A percentile compares a stretch with the other conserved stretches of the same genome.
Conservation (phyloP, 768 basidiomycete genomes). For the Macrolepiota fuliginosa region DNA sequence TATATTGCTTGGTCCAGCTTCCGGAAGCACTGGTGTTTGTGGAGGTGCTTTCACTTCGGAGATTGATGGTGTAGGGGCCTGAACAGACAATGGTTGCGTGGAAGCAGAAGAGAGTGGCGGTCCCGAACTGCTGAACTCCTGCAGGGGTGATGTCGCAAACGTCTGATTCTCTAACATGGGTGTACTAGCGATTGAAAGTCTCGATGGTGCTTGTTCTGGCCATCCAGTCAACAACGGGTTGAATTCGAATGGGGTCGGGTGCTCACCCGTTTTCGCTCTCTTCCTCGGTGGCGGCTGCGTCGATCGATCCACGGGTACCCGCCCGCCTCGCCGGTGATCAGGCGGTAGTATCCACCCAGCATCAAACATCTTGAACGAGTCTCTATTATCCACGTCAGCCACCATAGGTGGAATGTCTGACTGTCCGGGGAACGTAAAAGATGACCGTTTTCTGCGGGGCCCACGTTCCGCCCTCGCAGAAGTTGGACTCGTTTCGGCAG, state of each 20-base stretch:
- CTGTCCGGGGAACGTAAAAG: constrained; percentile 19
- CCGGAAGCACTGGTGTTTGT: not conserved
- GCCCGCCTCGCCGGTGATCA: constrained; percentile 64
- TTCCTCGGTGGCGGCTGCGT: constrained; percentile 53
- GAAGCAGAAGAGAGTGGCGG: constrained; percentile 19
- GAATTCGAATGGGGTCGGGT: constrained; percentile 14
- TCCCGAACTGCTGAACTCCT: constrained; percentile 12
- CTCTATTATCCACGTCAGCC: constrained; percentile 66
- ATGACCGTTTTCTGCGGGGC: constrained; percentile 26
- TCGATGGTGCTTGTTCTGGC: constrained; percentile 37
- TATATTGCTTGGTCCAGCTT: not conserved
- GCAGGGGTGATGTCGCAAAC: constrained; percentile 21
- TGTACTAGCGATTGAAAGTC: constrained; percentile 46
- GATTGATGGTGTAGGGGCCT: not conserved
- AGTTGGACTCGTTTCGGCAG: not conserved
- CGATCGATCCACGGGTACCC: constrained; percentile 42
- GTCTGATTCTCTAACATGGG: constrained; percentile 45
- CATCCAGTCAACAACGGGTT: not conserved
- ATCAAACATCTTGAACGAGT: constrained; percentile 81
- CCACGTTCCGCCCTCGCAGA: constrained; percentile 12
- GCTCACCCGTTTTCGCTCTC: constrained; percentile 43
- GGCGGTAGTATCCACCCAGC: constrained; percentile 85
- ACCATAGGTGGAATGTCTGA: constrained; percentile 55
- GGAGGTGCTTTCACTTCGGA: not conserved
- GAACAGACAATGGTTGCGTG: constrained; percentile 7